Conservation (phyloP, 345 rosid genomes). For the Bruguiera gymnorhiza region DNA sequence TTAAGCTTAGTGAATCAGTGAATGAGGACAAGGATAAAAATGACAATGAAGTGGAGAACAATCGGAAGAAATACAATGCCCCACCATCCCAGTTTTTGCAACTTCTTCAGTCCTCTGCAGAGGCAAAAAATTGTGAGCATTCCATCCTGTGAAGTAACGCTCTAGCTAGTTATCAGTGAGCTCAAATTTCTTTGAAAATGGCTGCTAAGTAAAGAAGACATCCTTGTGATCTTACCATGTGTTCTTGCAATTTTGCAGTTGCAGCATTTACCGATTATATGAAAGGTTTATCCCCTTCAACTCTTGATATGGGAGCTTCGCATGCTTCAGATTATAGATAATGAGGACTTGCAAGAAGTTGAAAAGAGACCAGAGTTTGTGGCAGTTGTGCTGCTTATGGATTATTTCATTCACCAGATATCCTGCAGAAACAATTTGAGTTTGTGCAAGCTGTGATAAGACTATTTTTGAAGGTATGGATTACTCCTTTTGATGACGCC, state of each 20-base stretch:
- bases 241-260: conserved; percentile 42
- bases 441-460: conserved; percentile 79
- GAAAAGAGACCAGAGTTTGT: conserved; percentile 63
- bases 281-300: conserved; percentile 80
- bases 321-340: conserved; percentile 89
- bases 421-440: conserved; percentile 72
- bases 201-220: neutral
- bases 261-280: conserved; percentile 73
- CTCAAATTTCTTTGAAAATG: neutral
- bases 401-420: conserved; percentile 73
- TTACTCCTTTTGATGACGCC: neutral
- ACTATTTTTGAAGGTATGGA: conserved; percentile 80
- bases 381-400: conserved; percentile 60
- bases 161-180: conserved; percentile 3
- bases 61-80: conserved; percentile 31
- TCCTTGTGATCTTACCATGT: conserved; percentile 11
- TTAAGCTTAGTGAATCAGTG: conserved; percentile 52
- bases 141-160: neutral
- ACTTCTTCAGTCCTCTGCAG: conserved; percentile 55
- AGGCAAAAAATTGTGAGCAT: conserved; percentile 58
- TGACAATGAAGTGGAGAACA: conserved; percentile 29
- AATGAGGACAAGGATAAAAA: conserved; percentile 33
- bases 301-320: conserved; percentile 84
- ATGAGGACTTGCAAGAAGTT: conserved; percentile 52
- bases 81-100: conserved; percentile 47